These are phyloP conservation scores for Aspergillus flavus DNA, from an alignment of 2,329 filamentous ascomycete species.

Conservation along the genomic window DNA sequence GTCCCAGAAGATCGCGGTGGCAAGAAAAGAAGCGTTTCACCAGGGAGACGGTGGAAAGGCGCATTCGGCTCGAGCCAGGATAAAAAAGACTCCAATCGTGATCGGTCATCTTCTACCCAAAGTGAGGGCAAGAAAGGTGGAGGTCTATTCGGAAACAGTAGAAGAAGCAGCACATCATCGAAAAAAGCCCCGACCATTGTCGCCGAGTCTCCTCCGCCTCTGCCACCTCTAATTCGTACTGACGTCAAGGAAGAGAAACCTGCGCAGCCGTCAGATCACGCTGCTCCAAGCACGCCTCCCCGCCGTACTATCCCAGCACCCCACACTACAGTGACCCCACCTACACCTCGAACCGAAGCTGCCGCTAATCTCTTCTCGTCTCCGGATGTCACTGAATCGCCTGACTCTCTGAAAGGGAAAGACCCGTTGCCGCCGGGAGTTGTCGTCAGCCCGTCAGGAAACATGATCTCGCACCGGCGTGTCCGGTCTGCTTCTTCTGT, in stretches of 20 bases:
- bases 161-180: constrained; percentile 39
- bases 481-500: constrained; percentile 59
- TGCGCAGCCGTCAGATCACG: constrained; percentile 26
- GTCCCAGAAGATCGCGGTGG: constrained; percentile 38
- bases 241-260: constrained; percentile 31
- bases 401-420: constrained; percentile 37
- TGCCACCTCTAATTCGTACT: constrained; percentile 37
- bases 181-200: constrained; percentile 30
- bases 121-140: constrained; percentile 43
- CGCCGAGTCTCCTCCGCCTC: constrained; percentile 34
- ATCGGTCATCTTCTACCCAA: constrained; percentile 47
- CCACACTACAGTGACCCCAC: constrained; percentile 63
- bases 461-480: constrained; percentile 73
- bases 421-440: constrained; percentile 46
- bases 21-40: constrained; percentile 66
- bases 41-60: constrained; percentile 70
- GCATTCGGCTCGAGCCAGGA: constrained; percentile 61
- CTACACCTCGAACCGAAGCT: constrained; percentile 54
- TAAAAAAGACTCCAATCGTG: constrained; percentile 56
- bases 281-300: constrained; percentile 36
- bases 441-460: constrained; percentile 64
- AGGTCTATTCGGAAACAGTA: constrained; percentile 41
- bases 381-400: constrained; percentile 39
- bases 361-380: constrained; percentile 36
- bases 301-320: constrained; percentile 37